Evolutionary conservation across 1,284 basidiomycete species (phyloP).

Genomic region (Clitocybe nebularis): DNA sequence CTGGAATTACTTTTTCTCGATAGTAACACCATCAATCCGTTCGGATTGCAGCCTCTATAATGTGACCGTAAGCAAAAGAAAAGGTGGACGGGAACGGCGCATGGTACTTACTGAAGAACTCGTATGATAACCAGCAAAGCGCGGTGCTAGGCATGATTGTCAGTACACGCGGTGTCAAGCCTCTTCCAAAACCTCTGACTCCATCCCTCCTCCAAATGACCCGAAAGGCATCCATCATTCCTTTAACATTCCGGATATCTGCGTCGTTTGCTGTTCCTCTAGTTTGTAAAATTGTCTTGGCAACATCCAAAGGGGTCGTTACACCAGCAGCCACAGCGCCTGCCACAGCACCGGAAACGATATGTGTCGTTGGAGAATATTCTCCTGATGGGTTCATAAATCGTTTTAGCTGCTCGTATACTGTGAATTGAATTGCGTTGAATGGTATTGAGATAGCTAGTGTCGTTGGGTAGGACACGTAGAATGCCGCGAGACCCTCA

Average conservation of each 20-base stretch:
- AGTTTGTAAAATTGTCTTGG: constrained; percentile 96
- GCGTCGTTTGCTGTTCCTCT: constrained; percentile 80
- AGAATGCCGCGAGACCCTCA: constrained; percentile 93
- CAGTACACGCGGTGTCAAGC: constrained; percentile 87
- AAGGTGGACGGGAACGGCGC: constrained; percentile 6
- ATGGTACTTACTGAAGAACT: constrained; percentile 85
- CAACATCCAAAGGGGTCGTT: constrained; percentile 97
- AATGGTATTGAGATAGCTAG: constrained; percentile 97
- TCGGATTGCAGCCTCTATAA: constrained; percentile 67
- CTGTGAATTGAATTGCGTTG: constrained; percentile 96
- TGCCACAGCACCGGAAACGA: constrained; percentile 86
- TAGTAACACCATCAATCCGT: constrained; percentile 28
- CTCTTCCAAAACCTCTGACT: constrained; percentile 80
- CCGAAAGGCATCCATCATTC: constrained; percentile 86
- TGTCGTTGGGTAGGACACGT: constrained; percentile 98
- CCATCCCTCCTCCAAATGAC: constrained; percentile 90
- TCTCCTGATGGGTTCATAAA: constrained; percentile 81
- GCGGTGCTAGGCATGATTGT: constrained; percentile 98
- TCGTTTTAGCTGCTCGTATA: constrained; percentile 92
- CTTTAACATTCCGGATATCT: constrained; percentile 80
- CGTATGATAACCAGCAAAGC: constrained; percentile 95
- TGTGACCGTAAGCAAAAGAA: constrained; percentile 14
- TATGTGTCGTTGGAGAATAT: constrained; percentile 92
- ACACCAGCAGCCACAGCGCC: constrained; percentile 94
- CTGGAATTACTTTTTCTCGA: constrained; percentile 1